phyloP scores from a whole-genome alignment of 495 filamentous ascomycete genomes.

The Emericellopsis terricola region DNA sequence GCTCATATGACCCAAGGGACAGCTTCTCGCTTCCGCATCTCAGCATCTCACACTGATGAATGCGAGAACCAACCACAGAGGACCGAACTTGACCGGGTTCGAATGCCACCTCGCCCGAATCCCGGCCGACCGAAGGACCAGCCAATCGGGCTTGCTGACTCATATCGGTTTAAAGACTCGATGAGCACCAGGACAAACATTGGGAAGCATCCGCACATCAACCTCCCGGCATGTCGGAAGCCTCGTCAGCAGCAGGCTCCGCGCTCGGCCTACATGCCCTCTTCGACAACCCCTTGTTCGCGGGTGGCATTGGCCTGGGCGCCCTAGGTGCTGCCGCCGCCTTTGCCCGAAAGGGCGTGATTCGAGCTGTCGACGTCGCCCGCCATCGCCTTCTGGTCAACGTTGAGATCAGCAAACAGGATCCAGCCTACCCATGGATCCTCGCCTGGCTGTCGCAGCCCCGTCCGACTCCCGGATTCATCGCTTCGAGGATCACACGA shows the following conservation, averaged over 20 bases:
- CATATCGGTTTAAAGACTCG: too few species aligned
- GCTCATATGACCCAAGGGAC: too few species aligned
- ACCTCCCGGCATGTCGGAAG: constrained; percentile 1
- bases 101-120: too few species aligned
- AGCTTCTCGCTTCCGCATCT: too few species aligned
- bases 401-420: constrained; percentile 83
- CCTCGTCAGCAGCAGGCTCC: constrained; percentile 2
- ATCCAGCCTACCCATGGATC: constrained; percentile 87
- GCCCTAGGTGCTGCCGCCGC: constrained; percentile 63
- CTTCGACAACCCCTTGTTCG: constrained; percentile 38
- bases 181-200: too few species aligned
- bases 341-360: constrained; percentile 53
- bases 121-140: too few species aligned
- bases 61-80: too few species aligned
- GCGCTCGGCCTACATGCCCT: constrained; percentile 29
- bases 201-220: too few species aligned
- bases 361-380: constrained; percentile 49
- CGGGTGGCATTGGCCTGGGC: constrained; percentile 64
- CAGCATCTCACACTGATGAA: too few species aligned
- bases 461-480: constrained; percentile 32
- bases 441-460: constrained; percentile 84
- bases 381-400: constrained; percentile 81
- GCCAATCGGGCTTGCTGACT: too few species aligned
- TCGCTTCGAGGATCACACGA: constrained; percentile 27
- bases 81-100: too few species aligned